Conservation (phyloP, 2,329 filamentous ascomycete species). For the Talaromyces sp. region DNA sequence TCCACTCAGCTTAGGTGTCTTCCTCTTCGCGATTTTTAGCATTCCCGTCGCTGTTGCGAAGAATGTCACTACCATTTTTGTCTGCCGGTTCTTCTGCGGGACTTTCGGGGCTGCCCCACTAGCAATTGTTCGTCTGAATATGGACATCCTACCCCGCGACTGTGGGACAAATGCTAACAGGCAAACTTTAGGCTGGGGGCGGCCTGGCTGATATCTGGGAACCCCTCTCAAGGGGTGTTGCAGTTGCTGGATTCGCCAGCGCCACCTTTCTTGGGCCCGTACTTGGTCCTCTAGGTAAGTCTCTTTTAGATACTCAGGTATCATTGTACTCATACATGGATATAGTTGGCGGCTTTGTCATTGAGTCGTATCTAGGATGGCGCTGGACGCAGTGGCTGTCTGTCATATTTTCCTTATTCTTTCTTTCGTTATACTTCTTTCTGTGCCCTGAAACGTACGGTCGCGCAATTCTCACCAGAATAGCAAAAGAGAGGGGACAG, state of each 20-base stretch:
- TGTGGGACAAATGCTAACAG: too few species aligned
- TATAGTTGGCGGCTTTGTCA: neutral
- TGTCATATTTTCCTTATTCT: neutral
- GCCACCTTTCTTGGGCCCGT: neutral
- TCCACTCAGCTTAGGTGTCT: neutral
- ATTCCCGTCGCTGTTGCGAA: constrained; percentile 42
- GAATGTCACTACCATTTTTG: constrained; percentile 29
- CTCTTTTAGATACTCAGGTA: neutral
- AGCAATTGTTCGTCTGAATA: constrained; percentile 27
- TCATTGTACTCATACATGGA: neutral
- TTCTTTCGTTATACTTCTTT: neutral
- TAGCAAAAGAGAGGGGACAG: too few species aligned
- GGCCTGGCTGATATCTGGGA: constrained; percentile 23
- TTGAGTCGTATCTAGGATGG: neutral
- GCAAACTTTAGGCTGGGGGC: constrained; percentile 1
- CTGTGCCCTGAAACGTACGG: neutral
- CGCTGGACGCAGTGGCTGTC: neutral
- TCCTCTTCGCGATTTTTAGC: constrained; percentile 24
- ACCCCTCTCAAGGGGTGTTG: neutral
- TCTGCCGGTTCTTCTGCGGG: constrained; percentile 31
- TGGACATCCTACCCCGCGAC: too few species aligned
- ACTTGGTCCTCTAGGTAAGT: neutral
- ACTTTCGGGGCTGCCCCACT: constrained; percentile 28
- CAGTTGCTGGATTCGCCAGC: neutral
- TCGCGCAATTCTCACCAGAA: too few species aligned